Base-by-base conservation (phyloP, 768 basidiomycete species). In the Butyriboletus loyo region DNA sequence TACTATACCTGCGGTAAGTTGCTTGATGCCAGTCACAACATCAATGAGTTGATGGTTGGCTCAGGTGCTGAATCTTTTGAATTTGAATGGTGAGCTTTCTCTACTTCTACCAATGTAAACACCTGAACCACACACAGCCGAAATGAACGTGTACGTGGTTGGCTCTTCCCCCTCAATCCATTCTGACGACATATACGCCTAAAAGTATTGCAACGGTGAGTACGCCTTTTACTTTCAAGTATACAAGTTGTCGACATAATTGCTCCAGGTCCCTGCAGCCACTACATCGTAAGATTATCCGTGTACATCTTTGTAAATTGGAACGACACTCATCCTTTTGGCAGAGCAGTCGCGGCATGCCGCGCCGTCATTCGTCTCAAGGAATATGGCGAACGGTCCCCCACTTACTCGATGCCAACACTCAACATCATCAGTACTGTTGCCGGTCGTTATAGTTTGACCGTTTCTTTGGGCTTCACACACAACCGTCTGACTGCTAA, bases 351-450 rank as follows among this genome's bases (percentile, higher is more conserved):
- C 49, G 83, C 85, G 21, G 82, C 86, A 27, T 84, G 84, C 65
- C 79, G 86, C 39, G 63, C 83, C 27, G 86, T 87, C 40, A 84
- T 86, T 64, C 77, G 84, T 53, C 72, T 88, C 22, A 76, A 81
- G 34, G 82, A 84, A 47, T 84, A 81, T 57, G 77, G 71, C 57
- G 38, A 70, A 60, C 50, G 49, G 19, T 37, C 62, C n/a, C 32
- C 44, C n/a, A 35, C 4, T 13, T 60, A 53, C 41, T 55, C 52
- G 11, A 42, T 52, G n/a, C 64, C 63, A 9, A 54, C 64, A 19
- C 56, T 66, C 48, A 65, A 61, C 28, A 45, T 66, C 15, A 51
- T 66, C 21, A 56, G 40, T n/a, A 58, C 50, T 10, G 25, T 63
- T 10, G 49, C 61, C 25, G 53, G 50, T 31, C 63, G 64, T 42